A percentile compares a stretch with the other conserved stretches of the same genome.
Evolutionary conservation across 2,329 filamentous ascomycete genomes (phyloP).

Genomic region (Periconia sp.): DNA sequence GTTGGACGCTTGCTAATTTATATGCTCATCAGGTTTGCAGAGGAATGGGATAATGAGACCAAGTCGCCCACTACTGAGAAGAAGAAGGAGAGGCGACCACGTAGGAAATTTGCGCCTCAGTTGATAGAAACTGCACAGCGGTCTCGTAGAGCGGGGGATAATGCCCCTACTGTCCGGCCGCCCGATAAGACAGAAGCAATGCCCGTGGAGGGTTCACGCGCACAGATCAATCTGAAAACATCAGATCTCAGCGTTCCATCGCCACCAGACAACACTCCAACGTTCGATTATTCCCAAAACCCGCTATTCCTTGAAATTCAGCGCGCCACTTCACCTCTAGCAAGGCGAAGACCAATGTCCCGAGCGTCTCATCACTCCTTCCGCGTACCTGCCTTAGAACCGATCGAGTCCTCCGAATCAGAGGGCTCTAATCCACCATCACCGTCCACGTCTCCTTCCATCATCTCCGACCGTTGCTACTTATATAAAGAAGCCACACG

Average conservation of each 20-base stretch:
- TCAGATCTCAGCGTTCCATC: conserved; percentile 58
- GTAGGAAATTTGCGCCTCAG: conserved; percentile 73
- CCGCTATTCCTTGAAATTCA: conserved; percentile 45
- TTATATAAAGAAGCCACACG: conserved; percentile 61
- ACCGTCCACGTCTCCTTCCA: conserved; percentile 53
- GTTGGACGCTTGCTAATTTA: no score
- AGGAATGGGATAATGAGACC: conserved; percentile 20
- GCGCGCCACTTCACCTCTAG: conserved; percentile 38
- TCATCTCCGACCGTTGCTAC: conserved; percentile 56
- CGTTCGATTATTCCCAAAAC: conserved; percentile 34
- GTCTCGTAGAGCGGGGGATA: conserved; percentile 70
- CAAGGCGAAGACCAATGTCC: conserved; percentile 41
- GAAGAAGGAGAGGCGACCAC: conserved; percentile 18
- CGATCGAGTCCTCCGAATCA: conserved; percentile 67
- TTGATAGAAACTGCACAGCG: conserved; percentile 81
- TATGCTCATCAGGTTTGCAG: conserved; percentile 18
- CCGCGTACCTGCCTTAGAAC: conserved; percentile 65
- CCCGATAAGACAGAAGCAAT: conserved; percentile 76
- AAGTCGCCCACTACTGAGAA: not conserved
- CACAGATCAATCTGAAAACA: conserved; percentile 49
- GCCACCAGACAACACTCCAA: conserved; percentile 44
- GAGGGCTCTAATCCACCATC: conserved; percentile 56
- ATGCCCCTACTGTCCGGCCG: conserved; percentile 65
- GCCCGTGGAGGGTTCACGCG: conserved; percentile 49
- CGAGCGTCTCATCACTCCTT: conserved; percentile 60